These are phyloP conservation scores for Thermochaetoides dissita DNA, from an alignment of 2,329 filamentous ascomycete species.

Conservation along the genomic window DNA sequence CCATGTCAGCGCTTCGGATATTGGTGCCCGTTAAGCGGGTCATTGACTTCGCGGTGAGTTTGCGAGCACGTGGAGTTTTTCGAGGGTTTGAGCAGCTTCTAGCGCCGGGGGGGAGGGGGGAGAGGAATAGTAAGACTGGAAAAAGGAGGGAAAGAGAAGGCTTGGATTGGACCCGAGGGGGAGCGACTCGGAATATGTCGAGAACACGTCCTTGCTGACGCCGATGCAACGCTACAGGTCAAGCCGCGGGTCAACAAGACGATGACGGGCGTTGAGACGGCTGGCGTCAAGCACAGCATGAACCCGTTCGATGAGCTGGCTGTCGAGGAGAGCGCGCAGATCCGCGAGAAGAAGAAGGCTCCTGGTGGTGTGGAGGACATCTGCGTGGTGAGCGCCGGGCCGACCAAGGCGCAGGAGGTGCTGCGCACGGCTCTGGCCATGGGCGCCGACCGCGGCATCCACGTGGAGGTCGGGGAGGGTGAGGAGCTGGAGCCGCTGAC, in stretches of 20 bases:
- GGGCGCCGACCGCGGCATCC: constrained; percentile 85
- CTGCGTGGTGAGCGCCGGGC: constrained; percentile 75
- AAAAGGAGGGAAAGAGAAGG: too few relatives aligned
- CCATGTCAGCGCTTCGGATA: constrained; percentile 56
- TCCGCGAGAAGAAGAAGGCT: constrained; percentile 71
- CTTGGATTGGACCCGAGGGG: too few relatives aligned
- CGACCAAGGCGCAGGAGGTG: constrained; percentile 73
- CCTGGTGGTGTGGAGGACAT: constrained; percentile 76
- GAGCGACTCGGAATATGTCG: too few relatives aligned
- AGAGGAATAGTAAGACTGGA: too few relatives aligned
- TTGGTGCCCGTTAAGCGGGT: constrained; percentile 72
- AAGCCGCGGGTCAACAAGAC: constrained; percentile 57
- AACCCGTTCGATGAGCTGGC: constrained; percentile 99
- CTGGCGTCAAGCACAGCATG: constrained; percentile 92
- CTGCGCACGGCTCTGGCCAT: constrained; percentile 97
- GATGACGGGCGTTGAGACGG: constrained; percentile 78
- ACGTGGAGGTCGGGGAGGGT: constrained; percentile 66
- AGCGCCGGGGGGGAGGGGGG: too few relatives aligned
- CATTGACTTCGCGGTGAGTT: constrained; percentile 68
- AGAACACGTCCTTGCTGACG: background rate
- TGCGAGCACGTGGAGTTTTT: too few relatives aligned
- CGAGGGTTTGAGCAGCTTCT: background rate
- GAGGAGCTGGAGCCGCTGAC: constrained; percentile 73
- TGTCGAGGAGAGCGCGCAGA: constrained; percentile 86
- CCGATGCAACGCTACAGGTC: constrained; percentile 31